Percentiles rank a stretch among this genome's conserved stretches.
Evolutionary conservation across 768 basidiomycete species (phyloP).

Genomic region (Fomitopsis serialis): DNA sequence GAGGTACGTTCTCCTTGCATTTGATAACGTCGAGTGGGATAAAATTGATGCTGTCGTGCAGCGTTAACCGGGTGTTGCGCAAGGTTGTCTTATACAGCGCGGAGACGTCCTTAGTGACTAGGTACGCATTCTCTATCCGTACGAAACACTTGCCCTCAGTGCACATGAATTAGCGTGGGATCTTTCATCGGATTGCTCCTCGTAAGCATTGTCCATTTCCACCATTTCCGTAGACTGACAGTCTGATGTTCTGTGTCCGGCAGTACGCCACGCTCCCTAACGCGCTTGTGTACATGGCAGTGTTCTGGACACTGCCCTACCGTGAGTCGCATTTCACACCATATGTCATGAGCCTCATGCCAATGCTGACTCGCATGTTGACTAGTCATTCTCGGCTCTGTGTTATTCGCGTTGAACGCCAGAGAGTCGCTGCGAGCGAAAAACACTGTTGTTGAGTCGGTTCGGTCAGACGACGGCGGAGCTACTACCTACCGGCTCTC

Average conservation of each 20-base stretch:
- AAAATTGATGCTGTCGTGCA: neutral
- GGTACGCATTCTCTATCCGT: slow-evolving; percentile 5
- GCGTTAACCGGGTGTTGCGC: slow-evolving; percentile 16
- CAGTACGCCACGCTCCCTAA: slow-evolving; percentile 21
- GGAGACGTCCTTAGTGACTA: slow-evolving; percentile 21
- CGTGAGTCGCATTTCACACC: slow-evolving; percentile 7
- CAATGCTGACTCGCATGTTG: no score
- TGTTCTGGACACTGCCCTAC: slow-evolving; percentile 20
- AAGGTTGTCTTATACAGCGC: slow-evolving; percentile 19
- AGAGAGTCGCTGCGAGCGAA: slow-evolving; percentile 7
- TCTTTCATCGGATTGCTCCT: slow-evolving; percentile 12
- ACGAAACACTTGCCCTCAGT: neutral
- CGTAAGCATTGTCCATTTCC: neutral
- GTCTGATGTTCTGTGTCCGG: neutral
- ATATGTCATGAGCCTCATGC: neutral
- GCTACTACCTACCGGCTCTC: no score
- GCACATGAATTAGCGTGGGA: slow-evolving; percentile 15
- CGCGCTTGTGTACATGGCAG: slow-evolving; percentile 19
- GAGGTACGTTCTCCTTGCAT: neutral
- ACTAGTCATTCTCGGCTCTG: slow-evolving; percentile 13
- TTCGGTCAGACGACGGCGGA: no score
- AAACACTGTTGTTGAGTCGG: neutral
- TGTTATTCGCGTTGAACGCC: slow-evolving; percentile 16
- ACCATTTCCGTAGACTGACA: neutral
- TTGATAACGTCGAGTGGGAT: neutral